Conservation (phyloP, 768 basidiomycete genomes). For the Tulasnella sp. region DNA sequence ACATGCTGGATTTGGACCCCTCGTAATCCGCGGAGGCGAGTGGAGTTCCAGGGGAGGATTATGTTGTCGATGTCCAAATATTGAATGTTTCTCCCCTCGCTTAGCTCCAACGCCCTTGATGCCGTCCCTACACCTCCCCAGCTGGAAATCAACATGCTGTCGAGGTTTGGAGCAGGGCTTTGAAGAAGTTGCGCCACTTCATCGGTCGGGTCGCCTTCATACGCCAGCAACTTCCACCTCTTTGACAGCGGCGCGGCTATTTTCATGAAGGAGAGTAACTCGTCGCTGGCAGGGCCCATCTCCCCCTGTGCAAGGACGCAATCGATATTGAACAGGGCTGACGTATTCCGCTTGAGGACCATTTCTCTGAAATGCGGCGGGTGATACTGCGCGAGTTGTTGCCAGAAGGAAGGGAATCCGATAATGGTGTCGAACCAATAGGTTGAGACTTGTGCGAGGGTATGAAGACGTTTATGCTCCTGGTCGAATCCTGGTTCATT, state of each 20-base stretch:
- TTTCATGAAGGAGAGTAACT: background rate
- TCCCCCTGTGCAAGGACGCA: background rate
- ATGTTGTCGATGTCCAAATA: constrained; percentile 10
- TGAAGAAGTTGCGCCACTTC: background rate
- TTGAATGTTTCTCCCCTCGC: background rate
- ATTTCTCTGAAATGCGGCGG: background rate
- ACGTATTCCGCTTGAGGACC: background rate
- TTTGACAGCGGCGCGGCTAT: background rate
- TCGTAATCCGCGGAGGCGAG: background rate
- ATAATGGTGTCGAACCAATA: constrained; percentile 8
- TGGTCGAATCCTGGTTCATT: constrained; percentile 9
- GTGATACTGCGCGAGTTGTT: constrained; percentile 11
- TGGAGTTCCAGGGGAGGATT: background rate
- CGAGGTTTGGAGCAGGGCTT: background rate
- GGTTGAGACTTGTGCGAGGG: background rate
- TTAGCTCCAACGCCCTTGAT: background rate
- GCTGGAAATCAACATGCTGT: background rate
- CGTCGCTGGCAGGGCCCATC: background rate
- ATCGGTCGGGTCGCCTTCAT: background rate
- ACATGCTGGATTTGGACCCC: background rate
- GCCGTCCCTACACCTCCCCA: background rate
- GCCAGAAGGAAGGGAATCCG: background rate
- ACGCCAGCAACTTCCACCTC: background rate
- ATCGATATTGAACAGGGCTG: background rate
- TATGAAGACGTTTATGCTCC: background rate